These are phyloP conservation scores for Phialocephala subalpina DNA, from an alignment of 2,329 filamentous ascomycete genomes.

Conservation along the genomic window DNA sequence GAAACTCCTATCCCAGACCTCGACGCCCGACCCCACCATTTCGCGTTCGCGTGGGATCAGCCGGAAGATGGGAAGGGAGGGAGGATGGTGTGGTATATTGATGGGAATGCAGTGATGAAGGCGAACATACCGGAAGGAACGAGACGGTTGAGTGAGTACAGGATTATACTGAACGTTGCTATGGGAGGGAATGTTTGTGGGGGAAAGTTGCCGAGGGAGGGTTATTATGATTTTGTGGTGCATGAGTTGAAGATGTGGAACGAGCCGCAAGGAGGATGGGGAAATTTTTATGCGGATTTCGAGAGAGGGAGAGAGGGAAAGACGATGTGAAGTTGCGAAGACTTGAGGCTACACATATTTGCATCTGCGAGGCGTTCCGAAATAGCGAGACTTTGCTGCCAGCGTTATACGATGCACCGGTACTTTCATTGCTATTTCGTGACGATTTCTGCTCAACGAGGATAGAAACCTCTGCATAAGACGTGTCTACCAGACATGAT, in stretches of 20 bases:
- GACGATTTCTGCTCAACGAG: too few species aligned
- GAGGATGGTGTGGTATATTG: conserved; percentile 65
- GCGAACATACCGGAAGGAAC: conserved; percentile 59
- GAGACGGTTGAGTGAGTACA: conserved; percentile 62
- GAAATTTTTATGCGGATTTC: conserved; percentile 61
- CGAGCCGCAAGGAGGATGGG: conserved; percentile 63
- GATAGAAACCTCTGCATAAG: too few species aligned
- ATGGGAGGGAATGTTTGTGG: conserved; percentile 68
- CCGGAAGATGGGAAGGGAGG: conserved; percentile 51
- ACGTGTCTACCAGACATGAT: too few species aligned
- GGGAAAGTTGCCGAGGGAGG: conserved; percentile 58
- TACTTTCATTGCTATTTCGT: too few species aligned
- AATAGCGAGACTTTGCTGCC: too few species aligned
- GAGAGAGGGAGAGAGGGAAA: conserved; percentile 37
- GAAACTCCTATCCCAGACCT: conserved; percentile 59
- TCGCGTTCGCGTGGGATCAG: conserved; percentile 65
- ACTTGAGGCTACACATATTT: too few species aligned
- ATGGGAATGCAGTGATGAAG: conserved; percentile 65
- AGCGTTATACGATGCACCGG: too few species aligned
- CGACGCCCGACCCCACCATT: conserved; percentile 54
- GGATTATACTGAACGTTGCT: conserved; percentile 65
- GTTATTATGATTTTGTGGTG: conserved; percentile 64
- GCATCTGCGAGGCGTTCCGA: too few species aligned
- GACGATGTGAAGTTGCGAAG: conserved; percentile 28
- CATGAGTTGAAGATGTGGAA: conserved; percentile 60